These are phyloP conservation scores for Hericium alpestre DNA, from an alignment of 768 basidiomycete genomes.

Conservation along the genomic window DNA sequence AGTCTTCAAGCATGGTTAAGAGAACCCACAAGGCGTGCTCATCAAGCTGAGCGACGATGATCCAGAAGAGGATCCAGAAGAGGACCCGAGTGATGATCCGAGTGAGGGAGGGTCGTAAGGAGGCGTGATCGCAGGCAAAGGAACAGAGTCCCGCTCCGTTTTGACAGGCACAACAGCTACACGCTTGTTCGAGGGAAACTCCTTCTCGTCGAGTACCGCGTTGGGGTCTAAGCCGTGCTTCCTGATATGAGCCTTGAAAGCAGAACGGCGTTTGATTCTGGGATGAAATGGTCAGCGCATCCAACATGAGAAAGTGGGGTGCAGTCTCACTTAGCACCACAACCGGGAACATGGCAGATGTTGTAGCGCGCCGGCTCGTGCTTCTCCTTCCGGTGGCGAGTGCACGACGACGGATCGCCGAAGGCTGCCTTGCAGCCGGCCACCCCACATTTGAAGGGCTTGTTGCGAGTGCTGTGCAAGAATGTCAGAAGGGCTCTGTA, in stretches of 20 bases:
- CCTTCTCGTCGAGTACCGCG: conserved; percentile 9
- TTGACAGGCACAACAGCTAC: neutral
- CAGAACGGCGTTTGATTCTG: conserved; percentile 57
- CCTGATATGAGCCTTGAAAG: conserved; percentile 43
- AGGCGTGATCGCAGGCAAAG: neutral
- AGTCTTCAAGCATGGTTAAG: neutral
- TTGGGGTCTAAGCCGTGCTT: conserved; percentile 32
- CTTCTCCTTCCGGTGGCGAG: conserved; percentile 53
- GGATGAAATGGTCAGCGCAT: neutral
- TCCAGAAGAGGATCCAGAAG: neutral
- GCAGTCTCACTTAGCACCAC: conserved; percentile 23
- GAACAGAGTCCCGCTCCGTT: neutral
- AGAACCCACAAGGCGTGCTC: neutral
- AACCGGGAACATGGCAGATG: conserved; percentile 8
- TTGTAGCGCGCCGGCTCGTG: conserved; percentile 24
- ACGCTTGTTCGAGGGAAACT: neutral
- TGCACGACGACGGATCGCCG: conserved; percentile 60
- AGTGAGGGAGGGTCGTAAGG: neutral
- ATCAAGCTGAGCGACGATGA: neutral
- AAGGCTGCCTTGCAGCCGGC: conserved; percentile 39
- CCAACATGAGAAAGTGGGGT: neutral
- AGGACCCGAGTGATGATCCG: neutral
- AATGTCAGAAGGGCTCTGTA: neutral
- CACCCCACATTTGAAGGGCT: conserved; percentile 33
- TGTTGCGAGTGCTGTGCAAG: conserved; percentile 13